phyloP scores from a whole-genome alignment of 2,329 filamentous ascomycete species.

The Hypoxylon sp. region DNA sequence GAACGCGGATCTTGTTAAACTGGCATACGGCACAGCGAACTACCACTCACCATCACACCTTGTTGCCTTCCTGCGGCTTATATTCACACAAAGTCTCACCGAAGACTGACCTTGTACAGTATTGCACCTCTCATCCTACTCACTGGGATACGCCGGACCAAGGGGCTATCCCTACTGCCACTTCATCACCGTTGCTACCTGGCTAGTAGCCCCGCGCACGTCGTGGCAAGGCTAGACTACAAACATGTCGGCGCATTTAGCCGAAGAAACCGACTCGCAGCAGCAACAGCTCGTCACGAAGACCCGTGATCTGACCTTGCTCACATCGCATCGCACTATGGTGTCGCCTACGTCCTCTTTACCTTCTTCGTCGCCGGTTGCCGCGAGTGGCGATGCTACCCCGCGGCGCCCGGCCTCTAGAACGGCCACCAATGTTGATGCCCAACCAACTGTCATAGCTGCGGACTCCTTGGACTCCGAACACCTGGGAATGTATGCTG shows the following conservation, averaged over 20 bases:
- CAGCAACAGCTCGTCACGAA: constrained; percentile 53
- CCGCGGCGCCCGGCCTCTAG: constrained; percentile 45
- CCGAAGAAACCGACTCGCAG: constrained; percentile 31
- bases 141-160: constrained; percentile 16
- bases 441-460: constrained; percentile 47
- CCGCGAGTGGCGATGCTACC: constrained; percentile 47
- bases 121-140: constrained; percentile 18
- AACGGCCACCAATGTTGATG: constrained; percentile 50
- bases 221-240: constrained; percentile 18
- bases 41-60: constrained; percentile 40
- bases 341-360: constrained; percentile 37
- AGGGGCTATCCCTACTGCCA: constrained; percentile 36
- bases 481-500: constrained; percentile 25
- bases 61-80: constrained; percentile 27
- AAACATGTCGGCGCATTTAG: constrained; percentile 32
- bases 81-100: constrained; percentile 41
- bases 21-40: constrained; percentile 32
- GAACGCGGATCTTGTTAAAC: constrained; percentile 40
- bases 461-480: constrained; percentile 33
- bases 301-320: constrained; percentile 53
- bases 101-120: constrained; percentile 32
- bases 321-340: constrained; percentile 40
- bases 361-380: constrained; percentile 41
- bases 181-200: constrained; percentile 36
- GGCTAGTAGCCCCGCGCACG: constrained; percentile 18